Evolutionary conservation across 345 rosid genomes (phyloP).

Genomic region (Melastoma malabathricum): DNA sequence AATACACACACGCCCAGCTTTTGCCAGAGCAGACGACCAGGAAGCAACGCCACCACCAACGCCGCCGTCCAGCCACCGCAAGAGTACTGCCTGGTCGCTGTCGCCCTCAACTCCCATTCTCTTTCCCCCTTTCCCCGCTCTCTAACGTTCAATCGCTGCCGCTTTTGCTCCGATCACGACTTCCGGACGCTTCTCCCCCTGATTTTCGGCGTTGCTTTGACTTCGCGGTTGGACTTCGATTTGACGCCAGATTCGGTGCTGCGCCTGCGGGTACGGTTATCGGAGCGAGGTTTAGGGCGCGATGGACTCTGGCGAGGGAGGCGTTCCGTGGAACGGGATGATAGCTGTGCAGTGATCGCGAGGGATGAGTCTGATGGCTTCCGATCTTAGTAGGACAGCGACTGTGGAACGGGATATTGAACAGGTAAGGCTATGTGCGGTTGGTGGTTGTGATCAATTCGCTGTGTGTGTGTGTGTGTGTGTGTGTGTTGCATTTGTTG

Average conservation of each 20-base stretch:
- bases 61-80: no score
- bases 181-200: no score
- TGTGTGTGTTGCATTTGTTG: background rate
- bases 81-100: background rate
- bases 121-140: slow-evolving; percentile 3
- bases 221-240: slow-evolving; percentile 2
- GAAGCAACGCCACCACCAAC: no score
- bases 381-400: slow-evolving; percentile 81
- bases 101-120: background rate
- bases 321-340: slow-evolving; percentile 9
- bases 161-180: no score
- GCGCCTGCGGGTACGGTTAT: background rate
- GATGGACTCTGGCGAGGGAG: no score
- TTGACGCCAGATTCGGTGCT: background rate
- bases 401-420: slow-evolving; percentile 84
- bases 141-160: background rate
- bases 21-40: no score
- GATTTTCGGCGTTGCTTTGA: slow-evolving; percentile 10
- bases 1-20: no score
- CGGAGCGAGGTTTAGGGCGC: no score
- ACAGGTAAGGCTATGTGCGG: slow-evolving; percentile 43
- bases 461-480: background rate
- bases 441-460: slow-evolving; percentile 1
- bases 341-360: slow-evolving; percentile 20
- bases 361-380: slow-evolving; percentile 66